Evolutionary conservation across 2,329 filamentous ascomycete species (phyloP).

Genomic region (Sordariomycetes sp.): DNA sequence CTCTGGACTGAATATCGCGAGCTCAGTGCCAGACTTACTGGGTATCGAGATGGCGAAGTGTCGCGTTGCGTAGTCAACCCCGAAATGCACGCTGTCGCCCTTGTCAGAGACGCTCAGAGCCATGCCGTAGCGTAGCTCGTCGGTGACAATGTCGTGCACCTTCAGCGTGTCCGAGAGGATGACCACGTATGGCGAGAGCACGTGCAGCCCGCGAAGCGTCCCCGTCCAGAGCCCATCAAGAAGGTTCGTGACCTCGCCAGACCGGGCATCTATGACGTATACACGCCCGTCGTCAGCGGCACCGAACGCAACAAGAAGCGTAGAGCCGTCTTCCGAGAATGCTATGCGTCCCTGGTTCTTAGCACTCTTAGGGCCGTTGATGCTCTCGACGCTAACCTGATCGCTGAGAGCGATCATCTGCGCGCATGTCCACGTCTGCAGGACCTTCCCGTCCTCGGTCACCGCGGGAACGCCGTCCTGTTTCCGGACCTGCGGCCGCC

Average conservation of each 20-base stretch:
- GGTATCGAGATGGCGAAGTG: constrained; percentile 55
- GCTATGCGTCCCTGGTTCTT: constrained; percentile 51
- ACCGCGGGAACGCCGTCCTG: constrained; percentile 57
- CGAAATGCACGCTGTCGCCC: constrained; percentile 49
- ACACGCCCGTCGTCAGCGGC: constrained; percentile 48
- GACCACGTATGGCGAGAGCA: constrained; percentile 65
- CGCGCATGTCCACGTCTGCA: constrained; percentile 67
- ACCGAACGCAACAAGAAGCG: constrained; percentile 59
- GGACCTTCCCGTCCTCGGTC: constrained; percentile 42
- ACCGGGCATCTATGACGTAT: constrained; percentile 65
- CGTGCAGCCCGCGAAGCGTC: constrained; percentile 54
- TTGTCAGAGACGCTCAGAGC: constrained; percentile 31
- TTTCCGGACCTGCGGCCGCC: constrained; percentile 63
- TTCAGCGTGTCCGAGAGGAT: constrained; percentile 62
- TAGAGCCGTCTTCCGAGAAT: constrained; percentile 78
- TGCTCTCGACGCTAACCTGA: constrained; percentile 17
- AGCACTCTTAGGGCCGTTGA: constrained; percentile 17
- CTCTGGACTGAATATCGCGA: constrained; percentile 58
- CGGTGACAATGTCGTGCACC: constrained; percentile 77
- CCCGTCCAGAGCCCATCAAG: constrained; percentile 59
- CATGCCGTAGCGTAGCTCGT: constrained; percentile 60
- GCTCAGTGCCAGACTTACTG: constrained; percentile 33
- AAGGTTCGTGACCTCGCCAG: constrained; percentile 54
- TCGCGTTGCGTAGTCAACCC: constrained; percentile 56
- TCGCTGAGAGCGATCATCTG: constrained; percentile 40